Conservation (phyloP, 2,329 filamentous ascomycete species). For the Botrytis sinoallii region DNA sequence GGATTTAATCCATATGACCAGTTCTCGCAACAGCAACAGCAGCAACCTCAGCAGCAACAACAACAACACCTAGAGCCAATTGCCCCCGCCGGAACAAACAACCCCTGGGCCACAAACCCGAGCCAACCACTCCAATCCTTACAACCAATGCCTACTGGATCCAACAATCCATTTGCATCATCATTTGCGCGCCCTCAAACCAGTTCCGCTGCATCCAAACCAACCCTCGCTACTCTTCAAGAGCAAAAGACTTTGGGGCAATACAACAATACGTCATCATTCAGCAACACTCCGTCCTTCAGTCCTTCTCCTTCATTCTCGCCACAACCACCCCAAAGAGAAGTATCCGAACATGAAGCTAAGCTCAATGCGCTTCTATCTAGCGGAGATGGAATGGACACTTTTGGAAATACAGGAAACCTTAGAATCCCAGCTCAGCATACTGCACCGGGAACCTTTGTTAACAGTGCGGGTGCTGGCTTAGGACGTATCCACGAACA, state of each 20-base stretch:
- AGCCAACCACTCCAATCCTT: constrained; percentile 59
- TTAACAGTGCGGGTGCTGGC: constrained; percentile 91
- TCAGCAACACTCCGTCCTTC: constrained; percentile 52
- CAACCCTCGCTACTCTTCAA: constrained; percentile 70
- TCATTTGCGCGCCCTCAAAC: constrained; percentile 62
- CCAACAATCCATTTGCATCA: constrained; percentile 93
- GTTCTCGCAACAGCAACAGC: constrained; percentile 29
- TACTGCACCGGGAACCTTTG: constrained; percentile 91
- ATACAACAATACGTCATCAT: constrained; percentile 38
- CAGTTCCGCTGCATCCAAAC: constrained; percentile 54
- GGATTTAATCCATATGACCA: constrained; percentile 55
- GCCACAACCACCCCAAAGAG: constrained; percentile 49
- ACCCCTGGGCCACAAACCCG: constrained; percentile 78
- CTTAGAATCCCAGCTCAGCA: constrained; percentile 94
- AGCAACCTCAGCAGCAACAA: constrained; percentile 43
- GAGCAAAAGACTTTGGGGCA: constrained; percentile 74
- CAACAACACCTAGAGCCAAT: constrained; percentile 56
- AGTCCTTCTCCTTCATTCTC: constrained; percentile 46
- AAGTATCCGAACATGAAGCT: constrained; percentile 62
- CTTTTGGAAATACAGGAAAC: constrained; percentile 95
- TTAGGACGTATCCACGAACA: constrained; percentile 59
- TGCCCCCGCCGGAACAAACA: constrained; percentile 80
- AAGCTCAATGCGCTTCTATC: constrained; percentile 84
- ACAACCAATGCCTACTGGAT: constrained; percentile 83
- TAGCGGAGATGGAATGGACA: constrained; percentile 89